phyloP scores from a whole-genome alignment of 2,329 filamentous ascomycete genomes.

The Phaeoacremonium minimum region DNA sequence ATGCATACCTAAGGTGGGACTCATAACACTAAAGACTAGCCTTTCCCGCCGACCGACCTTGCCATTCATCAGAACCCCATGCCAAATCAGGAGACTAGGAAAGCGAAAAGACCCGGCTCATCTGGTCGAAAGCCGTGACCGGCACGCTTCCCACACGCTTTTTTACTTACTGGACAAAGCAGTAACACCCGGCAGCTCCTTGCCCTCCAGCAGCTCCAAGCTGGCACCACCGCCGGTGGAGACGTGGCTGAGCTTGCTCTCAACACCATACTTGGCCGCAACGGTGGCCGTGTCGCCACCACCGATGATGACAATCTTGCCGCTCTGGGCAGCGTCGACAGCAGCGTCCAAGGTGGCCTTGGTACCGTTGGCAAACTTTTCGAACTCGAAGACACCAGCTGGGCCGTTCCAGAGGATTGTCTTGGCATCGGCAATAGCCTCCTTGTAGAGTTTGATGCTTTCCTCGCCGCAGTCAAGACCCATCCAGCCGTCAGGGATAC shows the following conservation, averaged over 20 bases:
- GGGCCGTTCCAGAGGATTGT: constrained; percentile 99
- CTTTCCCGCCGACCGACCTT: constrained; percentile 21
- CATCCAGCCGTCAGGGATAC: constrained; percentile 97
- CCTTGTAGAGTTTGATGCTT: constrained; percentile 83
- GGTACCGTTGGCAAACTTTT: constrained; percentile 88
- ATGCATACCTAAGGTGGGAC: too few relatives aligned
- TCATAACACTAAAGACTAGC: constrained; percentile 26
- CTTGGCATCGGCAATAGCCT: constrained; percentile 81
- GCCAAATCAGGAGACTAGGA: background rate
- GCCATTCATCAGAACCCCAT: constrained; percentile 16
- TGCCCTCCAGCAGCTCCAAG: constrained; percentile 95
- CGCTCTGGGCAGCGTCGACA: constrained; percentile 72
- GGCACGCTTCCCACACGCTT: too few relatives aligned
- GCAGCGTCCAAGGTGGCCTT: constrained; percentile 88
- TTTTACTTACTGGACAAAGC: constrained; percentile 77
- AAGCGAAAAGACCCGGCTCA: background rate
- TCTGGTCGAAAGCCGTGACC: too few relatives aligned
- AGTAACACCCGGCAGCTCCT: constrained; percentile 89
- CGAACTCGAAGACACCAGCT: constrained; percentile 94
- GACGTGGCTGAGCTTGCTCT: constrained; percentile 97
- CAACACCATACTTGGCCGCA: constrained; percentile 92
- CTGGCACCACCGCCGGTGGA: constrained; percentile 95
- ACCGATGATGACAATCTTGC: constrained; percentile 97
- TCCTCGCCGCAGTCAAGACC: constrained; percentile 91
- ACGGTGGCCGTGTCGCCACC: constrained; percentile 98